Evolutionary conservation across 164 flowering plant genomes (phyloP), one percentile per base, ranked within the genome.

Genomic region (Sextonia rubra): DNA sequence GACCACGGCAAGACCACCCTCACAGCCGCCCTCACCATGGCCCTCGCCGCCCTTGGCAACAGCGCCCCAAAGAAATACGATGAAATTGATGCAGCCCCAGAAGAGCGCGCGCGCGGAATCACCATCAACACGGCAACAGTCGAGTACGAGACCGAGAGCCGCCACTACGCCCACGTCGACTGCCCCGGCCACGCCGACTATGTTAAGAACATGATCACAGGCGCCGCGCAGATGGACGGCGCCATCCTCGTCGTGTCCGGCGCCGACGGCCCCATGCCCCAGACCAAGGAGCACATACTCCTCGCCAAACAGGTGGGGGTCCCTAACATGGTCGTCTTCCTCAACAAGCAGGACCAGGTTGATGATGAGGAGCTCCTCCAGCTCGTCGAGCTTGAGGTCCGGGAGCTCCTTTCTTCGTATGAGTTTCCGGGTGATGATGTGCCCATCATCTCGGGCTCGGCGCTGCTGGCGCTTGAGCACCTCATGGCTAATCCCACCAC

Each of bases 281-380:
- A 80, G 75, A 77, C 83, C 26, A 80, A 80, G 68, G 83, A 80
- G 66, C 83, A 80, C 73, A 80, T 80, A 22, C 67, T 81, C 0
- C 75, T 81, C 2, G 84, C 84, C 15, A 81, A 81, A 74, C 84
- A 81, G 76, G 84, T 81, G 3, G 84, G 82, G 4, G 84, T 81
- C 18, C 84, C 84, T 47, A 82, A 77, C 37, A 79, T 79, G 84
- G 84, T 82, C 11, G 82, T 82, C 8, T 82, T 82, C 71, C 66
- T 82, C 47, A 79, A 82, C 74, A 82, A 82, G 73, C 82, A 82
- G 60, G 81, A 82, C 62, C 82, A 82, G 66, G 84, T 82, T 24
- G 82, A 79, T 48, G 82, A 79, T 60, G 82, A 77, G 71, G 84
- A 82, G 71, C 74, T 82, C 1, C 78, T 82, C 23, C 76, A 79